Conservation (phyloP, 108 stramenopile species). For the Skeletonema costatum region DNA sequence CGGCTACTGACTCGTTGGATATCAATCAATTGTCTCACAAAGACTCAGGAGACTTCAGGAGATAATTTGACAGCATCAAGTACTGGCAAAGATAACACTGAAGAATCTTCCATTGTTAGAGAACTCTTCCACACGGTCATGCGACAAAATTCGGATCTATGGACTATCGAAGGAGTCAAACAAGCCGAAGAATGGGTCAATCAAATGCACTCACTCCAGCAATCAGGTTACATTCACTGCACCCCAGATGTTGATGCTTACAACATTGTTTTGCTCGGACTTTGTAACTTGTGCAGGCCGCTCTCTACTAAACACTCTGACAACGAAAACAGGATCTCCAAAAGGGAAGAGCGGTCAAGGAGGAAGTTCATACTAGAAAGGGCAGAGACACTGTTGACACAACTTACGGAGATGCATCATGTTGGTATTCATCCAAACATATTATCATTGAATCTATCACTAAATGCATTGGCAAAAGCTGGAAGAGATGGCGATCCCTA, state of each 20-base stretch:
- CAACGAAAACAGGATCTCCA: neutral
- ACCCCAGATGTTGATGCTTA: slow-evolving; percentile 31
- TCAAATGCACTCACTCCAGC: slow-evolving; percentile 21
- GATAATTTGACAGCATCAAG: neutral
- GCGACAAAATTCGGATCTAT: slow-evolving; percentile 33
- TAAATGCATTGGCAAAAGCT: slow-evolving; percentile 29
- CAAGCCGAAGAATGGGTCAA: slow-evolving; percentile 33
- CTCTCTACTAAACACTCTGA: neutral
- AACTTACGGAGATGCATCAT: slow-evolving; percentile 5
- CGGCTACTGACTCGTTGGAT: slow-evolving; percentile 41
- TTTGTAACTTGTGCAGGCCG: slow-evolving; percentile 26
- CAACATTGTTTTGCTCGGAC: slow-evolving; percentile 40
- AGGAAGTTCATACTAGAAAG: slow-evolving; percentile 23
- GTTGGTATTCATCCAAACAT: slow-evolving; percentile 20
- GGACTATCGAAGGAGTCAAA: slow-evolving; percentile 13
- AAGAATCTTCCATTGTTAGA: slow-evolving; percentile 1
- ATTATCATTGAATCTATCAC: slow-evolving; percentile 38
- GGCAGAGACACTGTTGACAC: slow-evolving; percentile 21
- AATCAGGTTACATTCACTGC: slow-evolving; percentile 14
- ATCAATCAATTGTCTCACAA: slow-evolving; percentile 16
- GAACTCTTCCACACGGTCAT: slow-evolving; percentile 44
- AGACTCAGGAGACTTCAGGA: neutral
- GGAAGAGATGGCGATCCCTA: slow-evolving; percentile 12
- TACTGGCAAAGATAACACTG: slow-evolving; percentile 1
- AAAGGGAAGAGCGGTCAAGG: neutral